Evolutionary conservation across 371 early-diverging fungal genomes (phyloP), one percentile per base, ranked within the genome.

Genomic region (Funneliformis caledonium): DNA sequence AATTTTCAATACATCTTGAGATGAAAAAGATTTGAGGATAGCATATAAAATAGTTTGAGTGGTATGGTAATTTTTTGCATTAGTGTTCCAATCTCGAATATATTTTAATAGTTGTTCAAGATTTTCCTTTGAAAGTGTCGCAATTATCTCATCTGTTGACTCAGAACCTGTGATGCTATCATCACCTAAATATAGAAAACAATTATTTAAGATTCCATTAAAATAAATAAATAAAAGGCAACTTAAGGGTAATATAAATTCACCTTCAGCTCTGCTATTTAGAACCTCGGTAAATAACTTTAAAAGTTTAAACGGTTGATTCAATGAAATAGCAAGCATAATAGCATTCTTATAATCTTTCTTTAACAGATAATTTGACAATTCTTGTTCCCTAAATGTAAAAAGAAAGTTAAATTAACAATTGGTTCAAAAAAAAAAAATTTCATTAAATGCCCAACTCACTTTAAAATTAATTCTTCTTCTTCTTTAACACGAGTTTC

Each of bases 321-420:
- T 93, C 37, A 99, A 88, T 2, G 96, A 92, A 79, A 99, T 84
- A 9, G 97, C 96, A n/a, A 99, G 85, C 6, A 91, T 82, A 77
- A 98, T 93, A n/a, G 99, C 98, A 81, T 94, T 94, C 81, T 92
- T 87, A 86, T 97, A 98, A 88, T 97, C 98, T 85, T 95, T 95
- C 80, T 91, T 91, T 33, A 87, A 86, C 75, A 98, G 85, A 85
- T 88, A 95, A 87, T 95, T 97, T 78, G 92, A 88, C 70, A 99
- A 87, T 69, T 94, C 94, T 88, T 98, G 97, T 85, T 97, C 95
- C 86, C 95, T 95, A 83, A 85, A 73, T 87, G 75, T 31, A 56
- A 62, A 50, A 48, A 11, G 5, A 31, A 26, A 37, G 56, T 10
- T 37, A 52, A 1, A 31, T 48, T 12, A 73, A 59, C 19, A 7